Base-by-base conservation (phyloP, 2,329 filamentous ascomycete genomes). In the Dothideomycetes sp. region DNA sequence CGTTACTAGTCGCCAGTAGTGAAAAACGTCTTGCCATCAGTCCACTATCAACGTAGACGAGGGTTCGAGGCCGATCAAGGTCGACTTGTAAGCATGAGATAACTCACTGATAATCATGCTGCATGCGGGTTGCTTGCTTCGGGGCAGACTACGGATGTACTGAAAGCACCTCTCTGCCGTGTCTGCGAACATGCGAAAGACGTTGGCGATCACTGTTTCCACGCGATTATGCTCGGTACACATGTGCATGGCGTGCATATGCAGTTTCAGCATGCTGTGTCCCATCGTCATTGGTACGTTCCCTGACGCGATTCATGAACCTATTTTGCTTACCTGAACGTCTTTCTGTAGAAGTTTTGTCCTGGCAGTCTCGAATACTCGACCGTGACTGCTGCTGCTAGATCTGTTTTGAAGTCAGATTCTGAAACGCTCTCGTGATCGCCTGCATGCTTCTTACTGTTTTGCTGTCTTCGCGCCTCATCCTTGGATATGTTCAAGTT, bases 181-280 rank as follows among this genome's bases (percentile, higher is more conserved):
- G 58, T 93, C 85, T 13, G 68, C 53, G 52, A 95, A 89, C 22
- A 78, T 78, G n/a, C 72, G 70, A 53, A 80, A 75, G 3, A 95
- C 65, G 51, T 91, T 94, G n/a, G 64, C 60, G 4, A 89, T 67
- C 10, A 91, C 82, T 0, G 79, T 84, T 4, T 58, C 50, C 6
- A 73, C 57, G 3, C 78, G 74, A 63, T 96, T 96, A 65, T 89
- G 80, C 3, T 70, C 63, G 4, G 83, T 84, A 58, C 93, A 86
- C 52, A 84, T 80, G 58, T 86, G 83, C 78, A 93, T 88, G 35
- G 77, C 68, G 52, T 91, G 83, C 37, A 87, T 80, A 57, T 94
- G 85, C 38, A 91, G 78, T 58, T 87, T 88, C 67, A 96, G 86
- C 3, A 78, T 65, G 53, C 65, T 68, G 45, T 25, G 23, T 32